Base-by-base conservation (phyloP, 768 basidiomycete genomes). In the Lactifluus hygrophoroides region DNA sequence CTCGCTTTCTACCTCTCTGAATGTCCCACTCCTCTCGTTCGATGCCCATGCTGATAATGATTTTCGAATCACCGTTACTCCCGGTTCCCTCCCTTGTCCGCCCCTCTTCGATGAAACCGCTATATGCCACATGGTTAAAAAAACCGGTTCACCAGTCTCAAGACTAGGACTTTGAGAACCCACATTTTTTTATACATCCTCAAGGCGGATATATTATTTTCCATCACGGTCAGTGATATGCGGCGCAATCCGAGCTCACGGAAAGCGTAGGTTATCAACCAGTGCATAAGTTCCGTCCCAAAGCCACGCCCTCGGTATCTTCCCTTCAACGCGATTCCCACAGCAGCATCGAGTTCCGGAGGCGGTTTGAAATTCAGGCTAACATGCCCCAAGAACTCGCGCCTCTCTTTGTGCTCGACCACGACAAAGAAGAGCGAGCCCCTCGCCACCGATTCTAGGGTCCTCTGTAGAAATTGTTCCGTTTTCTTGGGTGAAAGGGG, bases 151-250 rank as follows among this genome's bases (percentile, higher is more conserved):
- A 14, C 28, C 45, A 23, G 16, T 23, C 23, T 42, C 13, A 19
- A 17, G 25, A 17, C 13, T 14, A 19, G 21, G 25, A 17, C 13
- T 14, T 14, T 35, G 10, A 2, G 2, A 1, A 69, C 77, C 69
- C 62, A 78, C 78, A 73, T 65, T 59, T 73, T 74, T 58, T 71
- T 69, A 44, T 78, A 78, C 13, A 78, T 66, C 51, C 66, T 64
- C 25, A 75, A 58, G 5, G 76, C 77, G 21, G 71, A 64, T 44
- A 60, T 67, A 44, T 80, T 79, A 16, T 63, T 68, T 28, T 71
- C 72, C 47, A 73, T 66, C 44, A 76, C 75, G 1, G 64, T 67
- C 51, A 79, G 65, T 30, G 76, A 73, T 56, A 79, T 57, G 14
- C 76, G 72, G 43, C 76, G 74, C 61, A 77, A 54, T 27, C 66